These are phyloP conservation scores for Rhododendron henanense DNA, from an alignment of 148 eudicot species.

Conservation along the genomic window DNA sequence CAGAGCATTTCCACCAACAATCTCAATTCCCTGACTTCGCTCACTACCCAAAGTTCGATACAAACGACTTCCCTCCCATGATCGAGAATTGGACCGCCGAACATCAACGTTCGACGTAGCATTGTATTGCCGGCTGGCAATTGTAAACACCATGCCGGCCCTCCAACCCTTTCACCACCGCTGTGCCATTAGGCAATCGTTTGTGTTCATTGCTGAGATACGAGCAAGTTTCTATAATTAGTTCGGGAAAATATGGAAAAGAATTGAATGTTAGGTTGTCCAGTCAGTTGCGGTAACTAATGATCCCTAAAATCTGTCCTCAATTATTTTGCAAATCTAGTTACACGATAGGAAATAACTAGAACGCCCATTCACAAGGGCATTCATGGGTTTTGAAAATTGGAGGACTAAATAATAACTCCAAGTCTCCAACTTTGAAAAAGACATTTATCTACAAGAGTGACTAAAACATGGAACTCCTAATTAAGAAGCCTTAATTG, in stretches of 20 bases:
- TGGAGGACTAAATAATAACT: background rate
- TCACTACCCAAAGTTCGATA: background rate
- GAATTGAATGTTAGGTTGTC: background rate
- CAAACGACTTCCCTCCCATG: background rate
- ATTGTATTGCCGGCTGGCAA: background rate
- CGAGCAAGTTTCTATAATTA: background rate
- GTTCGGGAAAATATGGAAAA: background rate
- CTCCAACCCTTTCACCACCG: background rate
- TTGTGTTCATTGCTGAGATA: background rate
- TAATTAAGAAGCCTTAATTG: background rate
- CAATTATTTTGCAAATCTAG: background rate
- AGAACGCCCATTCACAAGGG: background rate
- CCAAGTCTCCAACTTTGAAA: background rate
- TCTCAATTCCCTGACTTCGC: background rate
- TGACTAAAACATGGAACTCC: background rate
- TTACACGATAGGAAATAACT: background rate
- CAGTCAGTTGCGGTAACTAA: background rate
- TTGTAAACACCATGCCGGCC: background rate
- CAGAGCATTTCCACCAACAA: background rate
- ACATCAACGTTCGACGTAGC: background rate
- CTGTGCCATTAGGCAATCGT: background rate
- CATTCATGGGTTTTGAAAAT: background rate
- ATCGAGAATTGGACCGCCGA: background rate
- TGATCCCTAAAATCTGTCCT: background rate
- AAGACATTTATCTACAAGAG: background rate